Evolutionary conservation across 108 stramenopile species (phyloP), one percentile per base, ranked within the genome.

Genomic region (Asterionellopsis glacialis): DNA sequence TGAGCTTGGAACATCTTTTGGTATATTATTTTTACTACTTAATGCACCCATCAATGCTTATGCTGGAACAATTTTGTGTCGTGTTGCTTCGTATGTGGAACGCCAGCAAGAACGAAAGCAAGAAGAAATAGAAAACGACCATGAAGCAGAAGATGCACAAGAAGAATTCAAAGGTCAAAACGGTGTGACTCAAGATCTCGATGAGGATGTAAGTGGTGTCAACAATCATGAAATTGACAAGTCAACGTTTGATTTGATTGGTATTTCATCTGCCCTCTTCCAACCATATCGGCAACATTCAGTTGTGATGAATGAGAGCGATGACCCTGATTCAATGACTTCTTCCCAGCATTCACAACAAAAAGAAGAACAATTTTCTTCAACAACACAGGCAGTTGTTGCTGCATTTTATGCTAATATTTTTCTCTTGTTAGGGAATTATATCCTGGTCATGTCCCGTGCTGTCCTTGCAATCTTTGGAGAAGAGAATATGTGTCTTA

Each of bases 11-110:
- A 64, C 44, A n/a, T 39, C 53, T 11, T 48, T 64, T 53, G 84
- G 84, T 3, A 39, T 85, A 3, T 45, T 40, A 0, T 85, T 85
- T 57, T 57, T 85, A 43, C 18, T 85, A n/a, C 40, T 74, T n/a
- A 85, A 85, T 57, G 61, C 79, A 13, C 83, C 83, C 15, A 75
- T 84, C 44, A 84, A 84, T 51, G 79, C 67, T 59, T 81, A 78
- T 61, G 80, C 80, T 23, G 83, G 83, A 6, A 72, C 73, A 33
- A 72, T 80, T 26, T 52, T 84, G 39, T 49, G 63, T 0, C 43
- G 51, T 25, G 45, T 67, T 59, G 83, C 77, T 4, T 56, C 67
- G 39, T 58, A 57, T 55, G 51, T 79, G 42, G 82, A 79, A 45
- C 40, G 53, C 25, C 26, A 51, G 11, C 19, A 15, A 41, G 42